phyloP scores from a whole-genome alignment of 345 rosid genomes.

The Citrus maxima region DNA sequence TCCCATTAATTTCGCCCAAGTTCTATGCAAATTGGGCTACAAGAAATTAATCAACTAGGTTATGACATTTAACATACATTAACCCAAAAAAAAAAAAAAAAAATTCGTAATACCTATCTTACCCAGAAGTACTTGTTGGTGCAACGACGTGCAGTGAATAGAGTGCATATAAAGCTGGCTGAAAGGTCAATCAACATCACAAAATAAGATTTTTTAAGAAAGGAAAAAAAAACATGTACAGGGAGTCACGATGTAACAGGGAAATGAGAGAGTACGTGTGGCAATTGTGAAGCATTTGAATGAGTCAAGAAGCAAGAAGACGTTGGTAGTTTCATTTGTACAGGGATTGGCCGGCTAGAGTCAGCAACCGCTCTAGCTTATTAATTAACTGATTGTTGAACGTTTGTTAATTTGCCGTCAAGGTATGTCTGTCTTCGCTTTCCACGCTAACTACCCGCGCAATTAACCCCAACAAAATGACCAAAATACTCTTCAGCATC shows the following conservation, averaged over 20 bases:
- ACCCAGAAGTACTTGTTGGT: not conserved
- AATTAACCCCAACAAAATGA: no score
- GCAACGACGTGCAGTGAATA: not conserved
- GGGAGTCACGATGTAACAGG: no score
- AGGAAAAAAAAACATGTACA: no score
- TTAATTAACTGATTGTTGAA: not conserved
- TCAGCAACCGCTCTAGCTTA: not conserved
- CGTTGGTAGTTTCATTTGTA: no score
- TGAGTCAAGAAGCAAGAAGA: not conserved
- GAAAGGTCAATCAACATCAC: not conserved
- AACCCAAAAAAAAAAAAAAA: not conserved
- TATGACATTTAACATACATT: not conserved
- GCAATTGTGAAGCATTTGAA: not conserved
- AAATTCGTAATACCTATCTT: no score
- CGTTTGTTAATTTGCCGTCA: slow-evolving; percentile 1
- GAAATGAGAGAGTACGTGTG: not conserved
- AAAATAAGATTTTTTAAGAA: no score
- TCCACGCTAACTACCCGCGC: no score
- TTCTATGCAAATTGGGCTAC: not conserved
- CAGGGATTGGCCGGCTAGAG: slow-evolving; percentile 1
- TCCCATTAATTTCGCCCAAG: not conserved
- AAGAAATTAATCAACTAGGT: not conserved
- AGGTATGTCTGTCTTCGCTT: not conserved
- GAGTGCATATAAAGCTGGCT: not conserved
- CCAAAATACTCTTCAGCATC: not conserved